These are phyloP conservation scores for Aspergillus sp. DNA, from an alignment of 2,329 filamentous ascomycete species.

Conservation along the genomic window DNA sequence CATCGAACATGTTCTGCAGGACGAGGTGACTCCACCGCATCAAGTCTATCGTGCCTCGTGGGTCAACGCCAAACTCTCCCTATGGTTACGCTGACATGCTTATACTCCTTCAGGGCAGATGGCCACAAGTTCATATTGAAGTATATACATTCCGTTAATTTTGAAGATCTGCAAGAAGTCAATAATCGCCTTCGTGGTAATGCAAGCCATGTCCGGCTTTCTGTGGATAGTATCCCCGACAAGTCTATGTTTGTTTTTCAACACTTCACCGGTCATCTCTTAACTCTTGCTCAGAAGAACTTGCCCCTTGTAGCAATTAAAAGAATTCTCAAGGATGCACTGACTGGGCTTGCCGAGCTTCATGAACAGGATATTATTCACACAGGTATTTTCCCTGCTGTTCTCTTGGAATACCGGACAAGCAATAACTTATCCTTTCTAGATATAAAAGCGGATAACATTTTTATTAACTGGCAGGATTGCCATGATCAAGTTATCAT, in stretches of 20 bases:
- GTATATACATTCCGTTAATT: constrained; percentile 9
- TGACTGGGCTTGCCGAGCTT: constrained; percentile 37
- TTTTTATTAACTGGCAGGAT: constrained; percentile 7
- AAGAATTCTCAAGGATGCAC: constrained; percentile 44
- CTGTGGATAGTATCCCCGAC: constrained; percentile 45
- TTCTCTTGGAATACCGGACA: background rate
- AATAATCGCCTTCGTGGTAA: constrained; percentile 15
- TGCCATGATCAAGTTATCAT: background rate
- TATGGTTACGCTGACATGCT: background rate
- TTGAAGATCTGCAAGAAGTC: constrained; percentile 5
- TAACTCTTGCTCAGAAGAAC: constrained; percentile 44
- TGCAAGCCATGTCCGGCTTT: constrained; percentile 34
- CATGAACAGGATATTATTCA: constrained; percentile 38
- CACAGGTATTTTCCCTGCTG: constrained; percentile 17
- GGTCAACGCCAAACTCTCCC: background rate
- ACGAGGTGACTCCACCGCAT: background rate
- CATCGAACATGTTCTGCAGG: constrained; percentile 6
- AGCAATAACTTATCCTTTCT: background rate
- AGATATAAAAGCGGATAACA: constrained; percentile 9
- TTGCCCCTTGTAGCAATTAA: constrained; percentile 40
- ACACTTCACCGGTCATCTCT: constrained; percentile 45
- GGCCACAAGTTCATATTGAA: constrained; percentile 5
- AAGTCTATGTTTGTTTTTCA: constrained; percentile 49
- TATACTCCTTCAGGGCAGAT: background rate
- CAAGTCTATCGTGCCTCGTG: constrained; percentile 8